Conservation (phyloP, 2,329 filamentous ascomycete genomes). For the Sarocladiaceae sp. region DNA sequence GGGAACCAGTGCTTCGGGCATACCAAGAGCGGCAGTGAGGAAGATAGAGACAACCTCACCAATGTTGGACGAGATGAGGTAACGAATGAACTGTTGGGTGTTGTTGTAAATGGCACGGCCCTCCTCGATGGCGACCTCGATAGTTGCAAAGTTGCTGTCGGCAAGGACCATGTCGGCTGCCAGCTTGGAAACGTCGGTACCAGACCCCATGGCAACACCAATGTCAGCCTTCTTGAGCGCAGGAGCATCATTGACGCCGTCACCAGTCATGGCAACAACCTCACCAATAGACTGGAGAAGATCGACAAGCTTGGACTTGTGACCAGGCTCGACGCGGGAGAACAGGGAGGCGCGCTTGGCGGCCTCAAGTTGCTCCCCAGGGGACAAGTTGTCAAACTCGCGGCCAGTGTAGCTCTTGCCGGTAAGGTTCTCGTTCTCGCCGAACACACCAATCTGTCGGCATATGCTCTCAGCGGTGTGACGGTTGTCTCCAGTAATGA, state of each 20-base stretch:
- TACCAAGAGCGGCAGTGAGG: conserved; percentile 88
- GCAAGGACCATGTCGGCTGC: conserved; percentile 98
- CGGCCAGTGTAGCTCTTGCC: conserved; percentile 95
- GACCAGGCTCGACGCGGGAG: conserved; percentile 88
- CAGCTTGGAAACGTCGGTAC: conserved; percentile 93
- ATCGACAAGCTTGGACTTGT: conserved; percentile 98
- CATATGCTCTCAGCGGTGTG: conserved; percentile 98
- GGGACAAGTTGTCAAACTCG: conserved; percentile 81
- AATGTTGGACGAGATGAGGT: conserved; percentile 98
- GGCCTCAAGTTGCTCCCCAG: conserved; percentile 73
- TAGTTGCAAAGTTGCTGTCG: conserved; percentile 98
- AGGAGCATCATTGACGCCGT: conserved; percentile 96
- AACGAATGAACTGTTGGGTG: conserved; percentile 98
- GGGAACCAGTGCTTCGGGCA: conserved; percentile 95
- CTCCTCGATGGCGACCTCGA: conserved; percentile 92
- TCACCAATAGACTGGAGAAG: conserved; percentile 88
- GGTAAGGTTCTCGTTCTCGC: conserved; percentile 67
- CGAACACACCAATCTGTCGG: conserved; percentile 93
- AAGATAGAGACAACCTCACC: conserved; percentile 99
- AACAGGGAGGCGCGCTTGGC: conserved; percentile 85
- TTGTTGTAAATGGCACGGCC: conserved; percentile 99
- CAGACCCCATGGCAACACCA: conserved; percentile 96
- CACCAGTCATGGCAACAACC: conserved; percentile 98
- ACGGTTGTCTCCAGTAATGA: conserved; percentile 96
- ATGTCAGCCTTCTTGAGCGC: conserved; percentile 98